These are phyloP conservation scores for Penicillium sp. DNA, from an alignment of 2,329 filamentous ascomycete genomes.

Conservation along the genomic window DNA sequence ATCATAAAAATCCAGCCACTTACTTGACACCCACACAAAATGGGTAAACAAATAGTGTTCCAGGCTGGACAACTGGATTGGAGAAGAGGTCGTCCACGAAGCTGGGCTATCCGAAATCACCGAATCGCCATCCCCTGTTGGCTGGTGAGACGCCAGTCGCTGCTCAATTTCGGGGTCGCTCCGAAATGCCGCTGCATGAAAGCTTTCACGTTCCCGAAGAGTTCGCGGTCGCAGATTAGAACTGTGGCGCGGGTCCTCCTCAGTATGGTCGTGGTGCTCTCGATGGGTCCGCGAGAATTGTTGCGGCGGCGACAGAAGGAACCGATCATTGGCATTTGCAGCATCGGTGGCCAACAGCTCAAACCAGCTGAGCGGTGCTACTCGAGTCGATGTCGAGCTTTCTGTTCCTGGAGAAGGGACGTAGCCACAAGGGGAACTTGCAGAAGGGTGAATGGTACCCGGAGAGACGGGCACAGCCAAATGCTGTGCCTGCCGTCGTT, in stretches of 20 bases:
- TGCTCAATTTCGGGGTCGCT: conserved; percentile 10
- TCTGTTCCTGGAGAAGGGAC: conserved; percentile 32
- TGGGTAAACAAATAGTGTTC: conserved; percentile 14
- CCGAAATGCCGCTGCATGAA: conserved; percentile 18
- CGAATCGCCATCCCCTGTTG: not conserved
- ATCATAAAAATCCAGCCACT: conserved; percentile 21
- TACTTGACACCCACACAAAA: conserved; percentile 14
- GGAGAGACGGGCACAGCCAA: not conserved
- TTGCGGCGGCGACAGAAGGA: conserved; percentile 15
- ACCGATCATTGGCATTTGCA: conserved; percentile 43
- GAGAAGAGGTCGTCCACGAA: conserved; percentile 10
- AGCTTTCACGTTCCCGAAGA: conserved; percentile 18
- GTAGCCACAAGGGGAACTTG: conserved; percentile 13
- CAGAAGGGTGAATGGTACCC: conserved; percentile 1
- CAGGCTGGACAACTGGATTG: conserved; percentile 8
- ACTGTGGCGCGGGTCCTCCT: conserved; percentile 15
- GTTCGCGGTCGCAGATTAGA: conserved; percentile 17
- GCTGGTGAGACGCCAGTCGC: conserved; percentile 5
- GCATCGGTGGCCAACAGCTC: conserved; percentile 43
- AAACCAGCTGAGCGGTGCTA: conserved; percentile 53
- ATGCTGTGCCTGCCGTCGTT: not conserved
- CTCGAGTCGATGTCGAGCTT: conserved; percentile 38
- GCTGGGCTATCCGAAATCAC: conserved; percentile 8
- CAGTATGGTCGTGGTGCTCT: not conserved
- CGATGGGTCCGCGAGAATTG: conserved; percentile 7